Evolutionary conservation across 2,329 filamentous ascomycete genomes (phyloP).

Genomic region (Botrytis elliptica): DNA sequence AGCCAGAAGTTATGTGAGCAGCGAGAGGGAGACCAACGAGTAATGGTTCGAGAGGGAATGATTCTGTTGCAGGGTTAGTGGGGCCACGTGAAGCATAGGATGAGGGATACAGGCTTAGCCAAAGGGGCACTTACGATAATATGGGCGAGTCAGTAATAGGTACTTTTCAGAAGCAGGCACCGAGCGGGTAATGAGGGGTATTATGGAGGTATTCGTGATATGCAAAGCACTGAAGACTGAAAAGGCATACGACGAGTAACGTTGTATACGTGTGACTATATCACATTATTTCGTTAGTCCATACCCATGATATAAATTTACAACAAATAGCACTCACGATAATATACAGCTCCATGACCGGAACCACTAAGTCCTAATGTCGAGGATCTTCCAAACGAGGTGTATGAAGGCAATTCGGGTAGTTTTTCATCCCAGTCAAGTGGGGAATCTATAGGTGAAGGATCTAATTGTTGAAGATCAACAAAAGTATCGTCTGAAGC

Average conservation of each 20-base stretch:
- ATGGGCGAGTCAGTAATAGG: conserved; percentile 84
- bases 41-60: conserved; percentile 67
- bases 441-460: conserved; percentile 68
- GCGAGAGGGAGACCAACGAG: conserved; percentile 75
- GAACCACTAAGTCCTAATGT: conserved; percentile 57
- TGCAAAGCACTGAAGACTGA: conserved; percentile 74
- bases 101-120: conserved; percentile 61
- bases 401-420: conserved; percentile 44
- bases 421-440: conserved; percentile 47
- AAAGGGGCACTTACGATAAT: conserved; percentile 70
- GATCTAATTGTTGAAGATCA: conserved; percentile 76
- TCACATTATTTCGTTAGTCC: not conserved
- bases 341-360: conserved; percentile 71
- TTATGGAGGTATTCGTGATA: conserved; percentile 76
- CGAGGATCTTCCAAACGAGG: conserved; percentile 39
- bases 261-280: conserved; percentile 73
- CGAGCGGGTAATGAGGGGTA: conserved; percentile 72
- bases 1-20: conserved; percentile 73
- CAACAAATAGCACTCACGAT: conserved; percentile 55
- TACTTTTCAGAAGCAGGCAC: conserved; percentile 77
- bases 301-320: not conserved
- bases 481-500: conserved; percentile 56
- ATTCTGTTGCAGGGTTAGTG: conserved; percentile 44
- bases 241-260: conserved; percentile 85
- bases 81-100: conserved; percentile 50